phyloP scores from a whole-genome alignment of 306 rosid genomes.

The Cucumis melo region DNA sequence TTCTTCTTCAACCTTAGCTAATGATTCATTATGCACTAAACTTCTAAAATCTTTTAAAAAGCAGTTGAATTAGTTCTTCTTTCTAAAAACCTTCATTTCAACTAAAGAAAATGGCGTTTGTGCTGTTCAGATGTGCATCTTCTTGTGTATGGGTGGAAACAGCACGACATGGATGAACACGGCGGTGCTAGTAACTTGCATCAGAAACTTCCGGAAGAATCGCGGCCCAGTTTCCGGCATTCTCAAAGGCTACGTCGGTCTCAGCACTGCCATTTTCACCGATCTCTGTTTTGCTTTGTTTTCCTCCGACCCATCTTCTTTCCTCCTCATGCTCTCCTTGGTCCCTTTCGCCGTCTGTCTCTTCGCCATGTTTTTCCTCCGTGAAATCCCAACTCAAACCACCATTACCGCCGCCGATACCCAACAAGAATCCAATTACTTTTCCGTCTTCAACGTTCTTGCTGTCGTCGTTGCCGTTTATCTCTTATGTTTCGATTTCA shows the following conservation, averaged over 20 bases:
- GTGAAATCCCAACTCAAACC: conserved; percentile 27
- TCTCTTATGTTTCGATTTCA: conserved; percentile 36
- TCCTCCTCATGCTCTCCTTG: conserved; percentile 57
- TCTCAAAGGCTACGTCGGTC: conserved; percentile 65
- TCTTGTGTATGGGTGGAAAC: conserved; percentile 86
- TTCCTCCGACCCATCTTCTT: conserved; percentile 39
- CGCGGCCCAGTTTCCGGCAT: conserved; percentile 85
- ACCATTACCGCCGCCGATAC: conserved; percentile 14
- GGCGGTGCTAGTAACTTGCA: conserved; percentile 70
- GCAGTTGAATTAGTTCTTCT: neutral
- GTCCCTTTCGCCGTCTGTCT: conserved; percentile 62
- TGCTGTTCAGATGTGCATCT: conserved; percentile 51
- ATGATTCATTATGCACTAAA: too few species aligned
- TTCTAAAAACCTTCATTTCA: too few species aligned
- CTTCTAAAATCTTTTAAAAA: too few species aligned
- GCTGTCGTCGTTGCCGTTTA: conserved; percentile 58
- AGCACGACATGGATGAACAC: conserved; percentile 99
- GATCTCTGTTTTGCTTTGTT: conserved; percentile 57
- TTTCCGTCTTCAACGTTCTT: conserved; percentile 42
- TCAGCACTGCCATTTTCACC: conserved; percentile 94
- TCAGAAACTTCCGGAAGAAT: conserved; percentile 59
- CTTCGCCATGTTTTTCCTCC: conserved; percentile 69
- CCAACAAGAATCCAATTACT: conserved; percentile 35
- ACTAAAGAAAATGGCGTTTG: neutral
- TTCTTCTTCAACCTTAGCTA: too few species aligned